These are phyloP conservation scores for Auxenochlorella pyrenoidosa DNA, from an alignment of 139 green algal genomes.

Conservation along the genomic window DNA sequence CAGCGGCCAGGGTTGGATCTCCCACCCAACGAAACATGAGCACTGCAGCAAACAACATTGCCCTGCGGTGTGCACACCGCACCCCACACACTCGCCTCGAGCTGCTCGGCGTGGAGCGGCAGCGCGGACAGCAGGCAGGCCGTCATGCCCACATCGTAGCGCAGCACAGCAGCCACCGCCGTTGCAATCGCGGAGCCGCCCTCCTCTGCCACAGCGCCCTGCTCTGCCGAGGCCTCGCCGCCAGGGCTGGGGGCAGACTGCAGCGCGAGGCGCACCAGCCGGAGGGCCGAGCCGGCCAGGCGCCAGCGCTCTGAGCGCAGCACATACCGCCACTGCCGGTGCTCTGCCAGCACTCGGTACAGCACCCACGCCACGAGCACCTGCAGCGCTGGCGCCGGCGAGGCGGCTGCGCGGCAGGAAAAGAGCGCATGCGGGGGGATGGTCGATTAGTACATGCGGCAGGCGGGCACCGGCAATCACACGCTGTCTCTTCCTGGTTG, in stretches of 20 bases:
- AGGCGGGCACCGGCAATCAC: too few relatives aligned
- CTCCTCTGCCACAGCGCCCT: not conserved
- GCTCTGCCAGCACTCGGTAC: slow-evolving; percentile 47
- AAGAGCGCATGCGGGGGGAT: not conserved
- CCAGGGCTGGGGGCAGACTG: slow-evolving; percentile 6
- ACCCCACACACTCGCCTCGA: slow-evolving; percentile 19
- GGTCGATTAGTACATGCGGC: too few relatives aligned
- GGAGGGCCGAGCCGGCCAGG: slow-evolving; percentile 44
- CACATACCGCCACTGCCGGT: slow-evolving; percentile 42
- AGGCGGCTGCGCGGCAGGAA: not conserved
- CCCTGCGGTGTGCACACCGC: not conserved
- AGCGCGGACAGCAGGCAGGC: slow-evolving; percentile 43
- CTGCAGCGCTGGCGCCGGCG: slow-evolving; percentile 18
- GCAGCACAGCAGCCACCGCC: slow-evolving; percentile 29
- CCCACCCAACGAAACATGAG: not conserved
- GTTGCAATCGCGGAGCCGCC: slow-evolving; percentile 1
- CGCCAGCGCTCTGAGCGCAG: slow-evolving; percentile 44
- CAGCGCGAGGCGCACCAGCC: slow-evolving; percentile 53
- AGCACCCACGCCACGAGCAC: slow-evolving; percentile 50
- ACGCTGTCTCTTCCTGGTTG: too few relatives aligned
- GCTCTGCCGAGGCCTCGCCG: not conserved
- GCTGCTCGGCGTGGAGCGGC: slow-evolving; percentile 27
- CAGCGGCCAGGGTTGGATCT: not conserved
- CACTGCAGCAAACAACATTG: not conserved
- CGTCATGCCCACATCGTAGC: slow-evolving; percentile 29